phyloP scores from a whole-genome alignment of 306 rosid species.

The Calophaca sinica region DNA sequence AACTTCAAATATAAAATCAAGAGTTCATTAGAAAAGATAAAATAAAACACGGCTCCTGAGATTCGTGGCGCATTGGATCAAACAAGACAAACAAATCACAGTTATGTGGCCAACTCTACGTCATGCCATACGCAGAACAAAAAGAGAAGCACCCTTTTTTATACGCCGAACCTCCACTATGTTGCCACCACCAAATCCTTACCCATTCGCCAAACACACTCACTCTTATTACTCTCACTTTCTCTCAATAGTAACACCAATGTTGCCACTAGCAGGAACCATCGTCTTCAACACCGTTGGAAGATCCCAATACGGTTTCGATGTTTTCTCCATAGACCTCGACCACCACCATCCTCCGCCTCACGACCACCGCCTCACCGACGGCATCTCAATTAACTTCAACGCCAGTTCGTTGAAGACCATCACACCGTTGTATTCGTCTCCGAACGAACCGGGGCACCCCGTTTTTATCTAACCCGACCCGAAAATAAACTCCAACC shows the following conservation, averaged over 20 bases:
- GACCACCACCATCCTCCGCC: background rate
- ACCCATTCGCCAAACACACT: background rate
- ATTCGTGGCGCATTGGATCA: background rate
- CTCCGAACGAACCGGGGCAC: constrained; percentile 73
- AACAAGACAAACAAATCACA: background rate
- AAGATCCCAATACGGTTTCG: constrained; percentile 75
- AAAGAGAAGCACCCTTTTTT: background rate
- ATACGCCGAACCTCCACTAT: background rate
- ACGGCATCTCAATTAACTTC: constrained; percentile 76
- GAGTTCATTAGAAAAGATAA: no score
- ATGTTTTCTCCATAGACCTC: constrained; percentile 62
- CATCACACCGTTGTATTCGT: constrained; percentile 57
- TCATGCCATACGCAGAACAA: constrained; percentile 31
- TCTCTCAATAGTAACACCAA: constrained; percentile 14
- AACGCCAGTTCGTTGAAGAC: constrained; percentile 68
- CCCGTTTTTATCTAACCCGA: constrained; percentile 56
- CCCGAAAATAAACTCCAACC: constrained; percentile 47
- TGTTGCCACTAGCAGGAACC: constrained; percentile 61
- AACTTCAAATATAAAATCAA: no score
- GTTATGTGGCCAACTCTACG: constrained; percentile 31
- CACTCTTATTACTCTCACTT: background rate
- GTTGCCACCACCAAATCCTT: background rate
- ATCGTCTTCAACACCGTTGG: constrained; percentile 70
- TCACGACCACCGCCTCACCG: constrained; percentile 67
- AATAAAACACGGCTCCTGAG: no score